Evolutionary conservation across 225 moss, liverwort and hornwort species (phyloP).

Genomic region (Bryoerythrophyllum caledonicum): DNA sequence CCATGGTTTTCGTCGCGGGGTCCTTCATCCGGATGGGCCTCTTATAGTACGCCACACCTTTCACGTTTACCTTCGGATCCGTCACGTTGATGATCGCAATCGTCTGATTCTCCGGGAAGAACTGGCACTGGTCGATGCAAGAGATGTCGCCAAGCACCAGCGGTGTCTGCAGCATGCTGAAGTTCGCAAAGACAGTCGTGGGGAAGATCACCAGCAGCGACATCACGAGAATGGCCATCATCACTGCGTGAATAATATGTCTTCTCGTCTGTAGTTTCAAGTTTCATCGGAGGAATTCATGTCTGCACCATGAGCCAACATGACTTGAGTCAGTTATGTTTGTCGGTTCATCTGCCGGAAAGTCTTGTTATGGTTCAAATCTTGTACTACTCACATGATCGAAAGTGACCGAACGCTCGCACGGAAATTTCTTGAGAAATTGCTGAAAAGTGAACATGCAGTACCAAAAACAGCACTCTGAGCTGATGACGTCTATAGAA

Average conservation of each 20-base stretch:
- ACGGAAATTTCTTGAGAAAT: too few species aligned
- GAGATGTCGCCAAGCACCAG: not conserved
- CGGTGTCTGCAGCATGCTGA: not conserved
- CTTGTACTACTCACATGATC: too few species aligned
- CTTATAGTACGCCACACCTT: slow-evolving; percentile 19
- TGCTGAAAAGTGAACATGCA: too few species aligned
- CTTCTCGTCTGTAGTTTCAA: too few species aligned
- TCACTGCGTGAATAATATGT: not conserved
- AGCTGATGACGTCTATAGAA: too few species aligned
- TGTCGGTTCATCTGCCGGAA: not conserved
- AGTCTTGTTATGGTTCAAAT: too few species aligned
- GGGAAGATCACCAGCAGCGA: not conserved
- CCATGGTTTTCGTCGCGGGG: slow-evolving; percentile 10
- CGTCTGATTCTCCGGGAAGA: slow-evolving; percentile 7
- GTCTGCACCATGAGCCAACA: not conserved
- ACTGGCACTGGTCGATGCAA: slow-evolving; percentile 4
- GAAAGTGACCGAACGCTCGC: too few species aligned
- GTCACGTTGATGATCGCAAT: slow-evolving; percentile 11
- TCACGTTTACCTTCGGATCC: not conserved
- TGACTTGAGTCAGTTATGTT: not conserved
- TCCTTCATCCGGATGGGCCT: slow-evolving; percentile 28
- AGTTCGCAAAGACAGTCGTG: not conserved
- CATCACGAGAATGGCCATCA: not conserved
- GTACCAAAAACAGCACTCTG: too few species aligned
- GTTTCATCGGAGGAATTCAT: too few species aligned